These are phyloP conservation scores for Euphrasia confusa DNA, from an alignment of 257 asterid species.

Conservation along the genomic window DNA sequence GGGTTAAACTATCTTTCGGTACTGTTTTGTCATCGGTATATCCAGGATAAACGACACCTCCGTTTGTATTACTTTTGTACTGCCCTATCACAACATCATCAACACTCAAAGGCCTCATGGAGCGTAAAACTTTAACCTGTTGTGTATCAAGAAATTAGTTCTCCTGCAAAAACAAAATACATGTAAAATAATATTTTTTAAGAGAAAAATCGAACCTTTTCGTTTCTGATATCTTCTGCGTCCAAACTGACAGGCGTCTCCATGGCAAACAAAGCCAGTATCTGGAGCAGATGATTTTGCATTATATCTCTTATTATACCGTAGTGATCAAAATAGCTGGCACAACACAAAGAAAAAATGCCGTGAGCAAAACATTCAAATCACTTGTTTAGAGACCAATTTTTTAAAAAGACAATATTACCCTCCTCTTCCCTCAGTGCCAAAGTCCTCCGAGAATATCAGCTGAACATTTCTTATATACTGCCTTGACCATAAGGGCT, in stretches of 20 bases:
- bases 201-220: constrained; percentile 50
- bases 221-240: constrained; percentile 96
- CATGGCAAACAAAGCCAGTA: constrained; percentile 95
- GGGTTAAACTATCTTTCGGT: constrained; percentile 80
- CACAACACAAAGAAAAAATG: constrained; percentile 15
- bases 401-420: constrained; percentile 31
- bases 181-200: not conserved
- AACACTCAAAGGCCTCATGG: constrained; percentile 64
- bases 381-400: constrained; percentile 11
- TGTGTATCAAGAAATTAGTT: constrained; percentile 18
- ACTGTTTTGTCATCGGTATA: constrained; percentile 93
- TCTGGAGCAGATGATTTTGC: constrained; percentile 98
- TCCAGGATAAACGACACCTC: constrained; percentile 65
- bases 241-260: constrained; percentile 98
- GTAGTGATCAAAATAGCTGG: constrained; percentile 86
- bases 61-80: constrained; percentile 73
- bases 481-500: constrained; percentile 96
- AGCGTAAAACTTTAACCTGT: constrained; percentile 94
- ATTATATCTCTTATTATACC: constrained; percentile 95
- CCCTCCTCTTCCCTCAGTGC: constrained; percentile 99
- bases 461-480: constrained; percentile 91
- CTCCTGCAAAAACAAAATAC: not conserved
- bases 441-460: constrained; percentile 95
- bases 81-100: constrained; percentile 82
- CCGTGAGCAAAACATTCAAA: constrained; percentile 10